Evolutionary conservation across 202 grass and related monocot genomes (phyloP), one percentile per base, ranked within the genome.

Genomic region (Zizania palustris): DNA sequence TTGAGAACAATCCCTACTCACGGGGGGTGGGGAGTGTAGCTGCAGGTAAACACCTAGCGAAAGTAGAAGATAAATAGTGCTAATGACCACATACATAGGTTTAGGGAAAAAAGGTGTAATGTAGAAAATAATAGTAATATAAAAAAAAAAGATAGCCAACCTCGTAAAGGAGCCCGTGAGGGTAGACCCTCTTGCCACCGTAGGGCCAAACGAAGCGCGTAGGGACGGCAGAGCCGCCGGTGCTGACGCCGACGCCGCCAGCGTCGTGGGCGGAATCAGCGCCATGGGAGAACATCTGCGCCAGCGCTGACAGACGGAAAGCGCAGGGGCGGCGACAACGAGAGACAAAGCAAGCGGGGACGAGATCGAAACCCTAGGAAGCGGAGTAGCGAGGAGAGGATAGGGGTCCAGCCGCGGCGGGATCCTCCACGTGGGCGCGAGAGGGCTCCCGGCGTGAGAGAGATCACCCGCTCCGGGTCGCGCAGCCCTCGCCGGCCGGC

Each of bases 161-260:
- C 88, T 89, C 13, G 85, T 93, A n/a, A 99, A 99, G 63, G 92
- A 86, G 74, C 96, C 96, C 3, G 90, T 83, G 12, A 99, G 19
- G 19, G 69, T 89, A 96, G 74, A 99, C 96, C 48, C 90, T 85
- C 82, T 66, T 99, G 33, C 96, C 96, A 45, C 96, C 96, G 51
- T 99, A 92, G 16, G 96, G 88, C 96, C 96, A 99, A 1, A 93
- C 85, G 60, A 99, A 93, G 48, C 89, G 80, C 35, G 89, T 70
- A 1, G 85, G 88, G 62, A 96, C 70, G 60, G 61, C 33, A 15
- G 71, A 14, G 19, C 73, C 82, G 18, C 75, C 91, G 9, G 45
- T 11, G 46, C 77, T 82, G 45, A 91, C 89, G 48, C 75, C 76
- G 56, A 80, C 85, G 63, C 42, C 66, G 58, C 39, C 71, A 46